Conservation (phyloP, 2,329 filamentous ascomycete species). For the Cryphonectria nitschkei region DNA sequence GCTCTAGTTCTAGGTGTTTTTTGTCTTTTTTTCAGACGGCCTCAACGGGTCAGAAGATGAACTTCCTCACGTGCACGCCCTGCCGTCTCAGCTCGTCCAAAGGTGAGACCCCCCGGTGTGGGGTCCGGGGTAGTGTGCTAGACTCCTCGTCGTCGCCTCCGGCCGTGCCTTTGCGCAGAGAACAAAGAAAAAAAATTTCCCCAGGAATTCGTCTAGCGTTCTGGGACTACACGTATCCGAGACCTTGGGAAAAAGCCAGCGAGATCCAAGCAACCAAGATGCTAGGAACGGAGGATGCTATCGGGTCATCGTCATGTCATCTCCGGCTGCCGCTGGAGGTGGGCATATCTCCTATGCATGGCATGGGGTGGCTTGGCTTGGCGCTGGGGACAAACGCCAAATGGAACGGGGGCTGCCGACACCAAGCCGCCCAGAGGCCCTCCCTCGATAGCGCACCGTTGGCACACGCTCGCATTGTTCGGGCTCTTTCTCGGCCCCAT, state of each 20-base stretch:
- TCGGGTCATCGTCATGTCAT: conserved; percentile 2
- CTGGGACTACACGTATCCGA: background rate
- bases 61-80: background rate
- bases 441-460: background rate
- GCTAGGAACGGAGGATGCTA: background rate
- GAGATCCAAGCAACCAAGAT: background rate
- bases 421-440: background rate
- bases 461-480: background rate
- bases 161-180: background rate
- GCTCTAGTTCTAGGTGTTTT: too few species aligned
- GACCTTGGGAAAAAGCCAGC: background rate
- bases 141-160: background rate
- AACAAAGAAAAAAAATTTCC: background rate
- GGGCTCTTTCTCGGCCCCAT: background rate
- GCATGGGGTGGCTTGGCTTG: background rate
- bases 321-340: background rate
- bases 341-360: background rate
- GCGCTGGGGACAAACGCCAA: background rate
- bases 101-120: conserved; percentile 1
- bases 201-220: background rate
- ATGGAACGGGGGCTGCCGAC: background rate
- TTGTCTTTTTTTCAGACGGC: background rate
- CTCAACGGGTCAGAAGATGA: background rate
- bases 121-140: conserved; percentile 11
- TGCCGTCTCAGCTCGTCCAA: background rate